These are phyloP conservation scores for Tieghemostelium lacteum DNA, from an alignment of 78 protist species.

Conservation along the genomic window DNA sequence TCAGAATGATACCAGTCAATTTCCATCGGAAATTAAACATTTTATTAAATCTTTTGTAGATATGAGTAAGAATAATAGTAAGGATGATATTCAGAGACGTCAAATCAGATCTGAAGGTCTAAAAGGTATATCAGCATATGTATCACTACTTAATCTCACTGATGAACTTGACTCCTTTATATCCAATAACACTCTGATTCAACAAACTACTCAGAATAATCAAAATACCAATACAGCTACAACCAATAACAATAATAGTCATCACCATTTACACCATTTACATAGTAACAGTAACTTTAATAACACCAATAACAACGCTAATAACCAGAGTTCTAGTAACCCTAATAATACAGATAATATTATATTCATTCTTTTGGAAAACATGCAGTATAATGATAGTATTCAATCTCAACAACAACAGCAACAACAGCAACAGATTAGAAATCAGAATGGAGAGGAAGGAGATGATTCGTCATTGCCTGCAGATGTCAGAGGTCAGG, in stretches of 20 bases:
- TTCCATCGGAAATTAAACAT: slow-evolving; percentile 33
- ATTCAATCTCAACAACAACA: neutral
- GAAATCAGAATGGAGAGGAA: neutral
- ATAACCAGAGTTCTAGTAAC: too few species aligned
- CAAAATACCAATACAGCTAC: too few species aligned
- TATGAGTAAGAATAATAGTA: slow-evolving; percentile 5
- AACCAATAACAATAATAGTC: too few species aligned
- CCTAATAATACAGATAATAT: too few species aligned
- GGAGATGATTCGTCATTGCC: neutral
- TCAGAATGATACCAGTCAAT: slow-evolving; percentile 38
- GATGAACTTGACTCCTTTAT: slow-evolving; percentile 64
- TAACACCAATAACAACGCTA: too few species aligned
- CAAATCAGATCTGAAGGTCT: slow-evolving; percentile 57
- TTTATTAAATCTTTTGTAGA: slow-evolving; percentile 56
- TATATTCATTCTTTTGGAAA: too few species aligned
- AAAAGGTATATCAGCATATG: slow-evolving; percentile 49
- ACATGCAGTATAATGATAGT: slow-evolving; percentile 78
- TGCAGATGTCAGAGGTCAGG: slow-evolving; percentile 40
- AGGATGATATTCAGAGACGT: slow-evolving; percentile 23
- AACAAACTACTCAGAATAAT: too few species aligned
- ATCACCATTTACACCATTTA: too few species aligned
- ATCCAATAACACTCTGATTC: slow-evolving; percentile 31
- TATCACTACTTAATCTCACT: slow-evolving; percentile 25
- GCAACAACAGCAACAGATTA: neutral
- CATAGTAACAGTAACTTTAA: too few species aligned